These are phyloP conservation scores for Sugiyamaella xylanicola DNA, from an alignment of 1,139 yeast species.

Conservation along the genomic window DNA sequence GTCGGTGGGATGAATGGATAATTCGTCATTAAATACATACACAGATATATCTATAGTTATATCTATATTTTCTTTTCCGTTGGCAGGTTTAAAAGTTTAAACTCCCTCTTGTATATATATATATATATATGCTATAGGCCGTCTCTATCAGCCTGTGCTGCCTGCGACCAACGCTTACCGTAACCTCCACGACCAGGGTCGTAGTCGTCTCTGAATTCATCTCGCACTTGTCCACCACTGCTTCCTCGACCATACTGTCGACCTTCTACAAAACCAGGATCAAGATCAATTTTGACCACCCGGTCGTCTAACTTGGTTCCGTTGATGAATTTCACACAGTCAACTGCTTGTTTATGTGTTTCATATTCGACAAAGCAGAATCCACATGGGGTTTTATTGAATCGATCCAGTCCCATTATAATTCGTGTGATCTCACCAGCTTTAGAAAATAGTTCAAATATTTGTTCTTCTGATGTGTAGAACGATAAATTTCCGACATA, in stretches of 20 bases:
- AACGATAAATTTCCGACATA: slow-evolving; percentile 87
- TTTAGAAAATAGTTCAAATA: slow-evolving; percentile 78
- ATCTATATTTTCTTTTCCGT: too few species aligned
- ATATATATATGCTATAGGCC: not conserved
- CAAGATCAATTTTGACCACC: slow-evolving; percentile 78
- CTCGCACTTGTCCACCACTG: slow-evolving; percentile 82
- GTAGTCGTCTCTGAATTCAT: slow-evolving; percentile 57
- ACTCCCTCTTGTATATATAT: too few species aligned
- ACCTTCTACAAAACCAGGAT: slow-evolving; percentile 93
- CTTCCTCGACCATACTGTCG: slow-evolving; percentile 92
- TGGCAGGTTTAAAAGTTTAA: too few species aligned
- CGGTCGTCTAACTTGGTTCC: slow-evolving; percentile 83
- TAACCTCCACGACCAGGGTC: slow-evolving; percentile 63
- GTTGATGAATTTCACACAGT: slow-evolving; percentile 78
- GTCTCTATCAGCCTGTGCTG: slow-evolving; percentile 17
- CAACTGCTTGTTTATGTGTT: slow-evolving; percentile 67
- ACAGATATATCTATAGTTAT: too few species aligned
- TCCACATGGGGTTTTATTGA: slow-evolving; percentile 90
- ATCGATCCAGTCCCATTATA: slow-evolving; percentile 91
- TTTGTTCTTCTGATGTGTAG: slow-evolving; percentile 91
- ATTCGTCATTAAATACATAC: too few species aligned
- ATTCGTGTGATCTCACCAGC: slow-evolving; percentile 72
- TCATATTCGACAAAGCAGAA: slow-evolving; percentile 86
- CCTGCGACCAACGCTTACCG: slow-evolving; percentile 40
- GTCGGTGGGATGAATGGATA: too few species aligned